Percentiles rank a stretch among this genome's conserved stretches.
Evolutionary conservation across 345 rosid genomes (phyloP).

Genomic region (Eucalyptus tenuipes): DNA sequence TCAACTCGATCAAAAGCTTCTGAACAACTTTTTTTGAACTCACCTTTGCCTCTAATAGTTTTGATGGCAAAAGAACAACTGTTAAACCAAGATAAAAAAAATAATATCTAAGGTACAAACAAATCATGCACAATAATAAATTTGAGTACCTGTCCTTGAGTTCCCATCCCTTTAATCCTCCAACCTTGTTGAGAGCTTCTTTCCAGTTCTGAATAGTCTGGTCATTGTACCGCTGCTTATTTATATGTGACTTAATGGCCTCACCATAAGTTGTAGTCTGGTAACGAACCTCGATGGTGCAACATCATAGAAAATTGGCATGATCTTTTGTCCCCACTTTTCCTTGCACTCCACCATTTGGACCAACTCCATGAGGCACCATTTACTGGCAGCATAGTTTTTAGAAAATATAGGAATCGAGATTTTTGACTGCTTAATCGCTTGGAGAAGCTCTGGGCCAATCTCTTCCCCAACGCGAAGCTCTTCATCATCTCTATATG

Average conservation of each 20-base stretch:
- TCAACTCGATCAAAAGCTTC: rapidly evolving
- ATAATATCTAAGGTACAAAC: too few relatives aligned
- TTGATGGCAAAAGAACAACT: rapidly evolving
- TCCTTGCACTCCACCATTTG: too few relatives aligned
- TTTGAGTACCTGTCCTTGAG: rapidly evolving
- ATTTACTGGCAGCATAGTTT: rapidly evolving
- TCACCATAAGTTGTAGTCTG: rapidly evolving
- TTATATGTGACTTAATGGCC: rapidly evolving
- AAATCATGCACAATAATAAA: rapidly evolving
- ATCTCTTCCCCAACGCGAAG: too few relatives aligned
- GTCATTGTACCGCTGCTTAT: rapidly evolving
- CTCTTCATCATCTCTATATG: too few relatives aligned
- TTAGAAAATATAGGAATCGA: too few relatives aligned
- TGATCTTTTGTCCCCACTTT: too few relatives aligned
- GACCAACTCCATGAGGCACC: too few relatives aligned
- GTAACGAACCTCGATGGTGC: too few relatives aligned
- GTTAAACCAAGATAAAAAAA: rapidly evolving
- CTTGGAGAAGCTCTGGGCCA: rapidly evolving
- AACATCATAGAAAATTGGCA: too few relatives aligned
- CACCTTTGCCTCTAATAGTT: rapidly evolving
- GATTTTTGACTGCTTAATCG: too few relatives aligned
- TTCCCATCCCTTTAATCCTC: rapidly evolving
- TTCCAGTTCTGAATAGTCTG: rapidly evolving
- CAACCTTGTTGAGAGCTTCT: too few relatives aligned
- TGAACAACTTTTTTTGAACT: rapidly evolving